Evolutionary conservation across 331 rosid genomes (phyloP).

Genomic region (Quercus lobata): DNA sequence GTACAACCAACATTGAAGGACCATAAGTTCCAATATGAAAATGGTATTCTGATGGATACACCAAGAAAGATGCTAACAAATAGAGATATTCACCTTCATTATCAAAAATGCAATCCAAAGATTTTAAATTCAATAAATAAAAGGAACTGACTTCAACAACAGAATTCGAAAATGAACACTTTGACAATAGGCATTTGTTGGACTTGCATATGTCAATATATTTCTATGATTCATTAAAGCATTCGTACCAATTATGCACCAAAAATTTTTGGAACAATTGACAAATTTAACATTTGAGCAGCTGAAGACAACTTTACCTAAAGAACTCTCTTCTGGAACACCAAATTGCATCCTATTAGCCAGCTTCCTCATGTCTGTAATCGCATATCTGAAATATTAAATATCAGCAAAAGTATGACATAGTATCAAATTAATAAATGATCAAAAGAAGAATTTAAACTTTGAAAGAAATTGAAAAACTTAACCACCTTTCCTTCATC

Average conservation of each 20-base stretch:
- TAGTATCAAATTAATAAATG: not conserved
- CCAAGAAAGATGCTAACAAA: not conserved
- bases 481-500: constrained; percentile 81
- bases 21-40: not conserved
- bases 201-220: not conserved
- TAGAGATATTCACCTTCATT: not conserved
- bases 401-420: constrained; percentile 9
- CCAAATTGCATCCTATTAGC: constrained; percentile 96
- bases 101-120: not conserved
- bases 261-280: not conserved
- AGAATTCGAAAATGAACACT: not conserved
- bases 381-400: constrained; percentile 63
- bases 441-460: not conserved
- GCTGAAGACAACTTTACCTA: constrained; percentile 44
- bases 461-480: not conserved
- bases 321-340: constrained; percentile 89
- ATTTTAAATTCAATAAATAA: not conserved
- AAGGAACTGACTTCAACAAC: not conserved
- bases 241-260: not conserved
- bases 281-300: not conserved
- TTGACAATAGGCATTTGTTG: not conserved
- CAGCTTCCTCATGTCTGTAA: constrained; percentile 95
- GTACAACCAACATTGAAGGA: not conserved
- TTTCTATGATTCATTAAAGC: not conserved
- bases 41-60: not conserved